phyloP scores from a whole-genome alignment of 148 eudicot species.

The Vaccinium corymbosum region DNA sequence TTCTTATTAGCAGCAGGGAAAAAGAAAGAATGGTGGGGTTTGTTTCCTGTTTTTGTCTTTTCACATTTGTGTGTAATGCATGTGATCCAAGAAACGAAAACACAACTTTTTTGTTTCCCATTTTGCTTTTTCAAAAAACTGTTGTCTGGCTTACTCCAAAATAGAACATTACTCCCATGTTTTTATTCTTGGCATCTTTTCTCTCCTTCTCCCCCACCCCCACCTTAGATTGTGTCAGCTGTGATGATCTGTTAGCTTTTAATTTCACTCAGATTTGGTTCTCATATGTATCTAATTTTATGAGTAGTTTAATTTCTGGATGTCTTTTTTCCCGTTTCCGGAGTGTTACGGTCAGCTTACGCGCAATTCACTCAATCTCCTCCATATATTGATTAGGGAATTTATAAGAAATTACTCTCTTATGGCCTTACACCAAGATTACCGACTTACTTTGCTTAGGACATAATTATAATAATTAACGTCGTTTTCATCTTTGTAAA shows the following conservation, averaged over 20 bases:
- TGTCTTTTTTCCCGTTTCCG: too few relatives aligned
- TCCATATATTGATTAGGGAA: too few relatives aligned
- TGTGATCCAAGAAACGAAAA: conserved; percentile 20
- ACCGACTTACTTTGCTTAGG: too few relatives aligned
- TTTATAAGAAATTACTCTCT: too few relatives aligned
- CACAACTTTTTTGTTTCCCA: conserved; percentile 20
- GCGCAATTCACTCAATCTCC: too few relatives aligned
- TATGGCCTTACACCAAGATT: too few relatives aligned
- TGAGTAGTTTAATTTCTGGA: too few relatives aligned
- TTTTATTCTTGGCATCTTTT: conserved; percentile 13
- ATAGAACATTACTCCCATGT: conserved; percentile 21
- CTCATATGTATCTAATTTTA: neutral
- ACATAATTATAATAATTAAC: too few relatives aligned
- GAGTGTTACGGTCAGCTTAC: too few relatives aligned
- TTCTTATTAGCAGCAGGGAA: conserved; percentile 20
- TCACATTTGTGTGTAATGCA: conserved; percentile 32
- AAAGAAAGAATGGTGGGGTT: conserved; percentile 1
- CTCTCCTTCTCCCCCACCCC: neutral
- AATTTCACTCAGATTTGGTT: conserved; percentile 19
- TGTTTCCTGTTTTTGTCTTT: conserved; percentile 18
- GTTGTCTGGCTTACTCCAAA: conserved; percentile 18
- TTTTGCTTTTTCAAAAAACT: conserved; percentile 17
- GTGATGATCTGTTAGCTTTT: conserved; percentile 28
- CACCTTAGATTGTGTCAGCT: conserved; percentile 9
- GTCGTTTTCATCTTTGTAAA: too few relatives aligned